Conservation (phyloP, 495 filamentous ascomycete species). For the Penicilliopsis zonata region DNA sequence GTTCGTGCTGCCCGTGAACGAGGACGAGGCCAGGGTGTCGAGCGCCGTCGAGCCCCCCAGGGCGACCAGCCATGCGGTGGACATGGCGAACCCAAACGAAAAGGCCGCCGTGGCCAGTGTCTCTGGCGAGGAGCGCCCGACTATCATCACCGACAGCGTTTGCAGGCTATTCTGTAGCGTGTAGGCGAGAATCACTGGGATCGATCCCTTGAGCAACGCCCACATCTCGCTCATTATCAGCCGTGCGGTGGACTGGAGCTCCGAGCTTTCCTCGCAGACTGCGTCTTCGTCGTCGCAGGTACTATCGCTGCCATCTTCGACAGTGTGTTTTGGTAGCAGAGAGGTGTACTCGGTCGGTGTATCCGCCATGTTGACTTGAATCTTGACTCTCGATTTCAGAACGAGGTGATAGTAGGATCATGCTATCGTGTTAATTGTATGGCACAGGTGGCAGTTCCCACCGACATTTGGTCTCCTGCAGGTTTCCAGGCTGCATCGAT, state of each 20-base stretch:
- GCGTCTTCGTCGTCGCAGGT: slow-evolving; percentile 2
- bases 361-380: too few relatives aligned
- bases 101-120: slow-evolving; percentile 77
- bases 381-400: too few relatives aligned
- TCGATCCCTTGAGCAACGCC: slow-evolving; percentile 52
- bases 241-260: slow-evolving; percentile 4
- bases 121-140: slow-evolving; percentile 70
- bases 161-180: slow-evolving; percentile 82
- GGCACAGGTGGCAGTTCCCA: too few relatives aligned
- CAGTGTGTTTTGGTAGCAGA: slow-evolving; percentile 31
- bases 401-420: too few relatives aligned
- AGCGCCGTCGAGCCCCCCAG: slow-evolving; percentile 87
- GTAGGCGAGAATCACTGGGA: slow-evolving; percentile 83
- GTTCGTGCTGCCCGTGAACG: slow-evolving; percentile 76
- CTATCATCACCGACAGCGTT: slow-evolving; percentile 73
- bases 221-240: slow-evolving; percentile 50
- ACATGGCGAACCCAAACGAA: slow-evolving; percentile 90
- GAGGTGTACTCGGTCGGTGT: slow-evolving; percentile 29
- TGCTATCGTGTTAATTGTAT: too few relatives aligned
- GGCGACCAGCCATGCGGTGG: slow-evolving; percentile 81
- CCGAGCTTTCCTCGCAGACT: slow-evolving; percentile 6
- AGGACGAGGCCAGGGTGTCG: slow-evolving; percentile 76
- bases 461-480: too few relatives aligned
- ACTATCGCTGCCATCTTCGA: slow-evolving; percentile 4
- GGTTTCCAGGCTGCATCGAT: too few relatives aligned